phyloP scores from a whole-genome alignment of 495 filamentous ascomycete genomes.

The Alectoria sarmentosa region DNA sequence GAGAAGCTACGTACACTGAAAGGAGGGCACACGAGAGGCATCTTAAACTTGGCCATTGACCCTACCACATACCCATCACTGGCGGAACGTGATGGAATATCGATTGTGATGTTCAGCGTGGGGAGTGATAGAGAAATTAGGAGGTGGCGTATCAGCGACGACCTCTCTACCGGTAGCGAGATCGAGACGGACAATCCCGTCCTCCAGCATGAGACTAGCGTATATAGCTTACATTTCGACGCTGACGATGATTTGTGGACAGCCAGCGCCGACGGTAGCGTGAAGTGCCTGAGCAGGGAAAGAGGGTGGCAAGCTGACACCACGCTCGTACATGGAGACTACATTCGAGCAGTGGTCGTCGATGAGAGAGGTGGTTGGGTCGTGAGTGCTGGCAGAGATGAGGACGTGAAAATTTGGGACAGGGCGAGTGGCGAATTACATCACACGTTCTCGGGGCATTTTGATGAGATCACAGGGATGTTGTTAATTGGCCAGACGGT shows the following conservation, averaged over 20 bases:
- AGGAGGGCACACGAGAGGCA: slow-evolving; percentile 62
- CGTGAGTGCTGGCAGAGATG: slow-evolving; percentile 85
- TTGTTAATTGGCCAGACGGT: slow-evolving; percentile 51
- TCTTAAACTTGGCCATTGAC: slow-evolving; percentile 71
- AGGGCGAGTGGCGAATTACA: slow-evolving; percentile 63
- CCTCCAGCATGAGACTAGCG: slow-evolving; percentile 79
- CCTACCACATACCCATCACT: slow-evolving; percentile 37
- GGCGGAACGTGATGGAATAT: slow-evolving; percentile 21
- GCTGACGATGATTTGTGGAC: slow-evolving; percentile 79
- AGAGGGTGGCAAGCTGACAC: slow-evolving; percentile 63
- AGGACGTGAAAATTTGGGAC: slow-evolving; percentile 90
- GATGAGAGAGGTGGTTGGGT: slow-evolving; percentile 69
- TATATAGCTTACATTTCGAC: slow-evolving; percentile 67
- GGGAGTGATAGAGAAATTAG: slow-evolving; percentile 82
- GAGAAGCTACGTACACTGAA: slow-evolving; percentile 64
- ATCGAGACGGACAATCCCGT: slow-evolving; percentile 53
- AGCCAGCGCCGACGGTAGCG: slow-evolving; percentile 77
- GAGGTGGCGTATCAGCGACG: slow-evolving; percentile 51
- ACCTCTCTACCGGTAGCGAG: slow-evolving; percentile 30
- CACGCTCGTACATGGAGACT: slow-evolving; percentile 73
- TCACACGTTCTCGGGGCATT: slow-evolving; percentile 77
- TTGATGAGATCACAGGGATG: slow-evolving; percentile 82
- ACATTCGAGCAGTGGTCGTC: slow-evolving; percentile 73
- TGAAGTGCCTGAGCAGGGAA: slow-evolving; percentile 62
- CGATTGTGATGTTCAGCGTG: slow-evolving; percentile 61